These are phyloP conservation scores for Boletus nobilissimus DNA, from an alignment of 1,284 basidiomycete genomes.

Conservation along the genomic window DNA sequence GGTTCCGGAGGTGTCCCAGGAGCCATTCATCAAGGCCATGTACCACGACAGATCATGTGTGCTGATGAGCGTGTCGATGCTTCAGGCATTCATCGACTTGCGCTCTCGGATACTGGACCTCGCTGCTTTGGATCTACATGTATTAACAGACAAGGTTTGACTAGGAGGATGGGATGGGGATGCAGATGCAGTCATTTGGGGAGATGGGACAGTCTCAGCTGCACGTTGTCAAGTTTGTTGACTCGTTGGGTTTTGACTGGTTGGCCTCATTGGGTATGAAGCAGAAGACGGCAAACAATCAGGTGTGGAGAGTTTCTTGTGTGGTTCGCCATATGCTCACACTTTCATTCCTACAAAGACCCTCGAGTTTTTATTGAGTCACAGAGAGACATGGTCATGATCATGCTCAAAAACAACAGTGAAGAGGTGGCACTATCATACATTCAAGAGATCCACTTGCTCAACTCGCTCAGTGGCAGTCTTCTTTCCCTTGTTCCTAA, in stretches of 20 bases:
- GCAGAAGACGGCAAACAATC: too few species aligned
- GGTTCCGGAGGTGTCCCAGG: slow-evolving; percentile 58
- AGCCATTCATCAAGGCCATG: slow-evolving; percentile 72
- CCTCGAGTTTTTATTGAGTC: slow-evolving; percentile 78
- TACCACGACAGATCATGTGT: slow-evolving; percentile 80
- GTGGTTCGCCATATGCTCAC: neutral
- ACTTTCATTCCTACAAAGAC: slow-evolving; percentile 55
- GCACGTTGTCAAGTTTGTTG: slow-evolving; percentile 87
- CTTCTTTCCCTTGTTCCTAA: slow-evolving; percentile 75
- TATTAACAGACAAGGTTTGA: slow-evolving; percentile 76
- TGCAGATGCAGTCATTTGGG: slow-evolving; percentile 63
- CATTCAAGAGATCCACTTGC: slow-evolving; percentile 80
- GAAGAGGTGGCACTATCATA: slow-evolving; percentile 71
- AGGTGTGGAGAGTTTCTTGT: slow-evolving; percentile 56
- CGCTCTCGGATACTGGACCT: slow-evolving; percentile 89
- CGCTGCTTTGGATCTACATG: slow-evolving; percentile 90
- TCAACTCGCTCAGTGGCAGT: slow-evolving; percentile 75
- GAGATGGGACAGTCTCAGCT: slow-evolving; percentile 84
- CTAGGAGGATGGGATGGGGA: slow-evolving; percentile 54
- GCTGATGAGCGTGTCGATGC: slow-evolving; percentile 76
- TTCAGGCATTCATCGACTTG: slow-evolving; percentile 84
- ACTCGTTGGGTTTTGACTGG: slow-evolving; percentile 90
- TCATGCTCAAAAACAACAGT: slow-evolving; percentile 79
- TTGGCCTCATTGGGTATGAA: slow-evolving; percentile 83
- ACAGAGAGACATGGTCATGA: slow-evolving; percentile 83